Base-by-base conservation (phyloP, 345 rosid genomes). In the Syzygium aromaticum region DNA sequence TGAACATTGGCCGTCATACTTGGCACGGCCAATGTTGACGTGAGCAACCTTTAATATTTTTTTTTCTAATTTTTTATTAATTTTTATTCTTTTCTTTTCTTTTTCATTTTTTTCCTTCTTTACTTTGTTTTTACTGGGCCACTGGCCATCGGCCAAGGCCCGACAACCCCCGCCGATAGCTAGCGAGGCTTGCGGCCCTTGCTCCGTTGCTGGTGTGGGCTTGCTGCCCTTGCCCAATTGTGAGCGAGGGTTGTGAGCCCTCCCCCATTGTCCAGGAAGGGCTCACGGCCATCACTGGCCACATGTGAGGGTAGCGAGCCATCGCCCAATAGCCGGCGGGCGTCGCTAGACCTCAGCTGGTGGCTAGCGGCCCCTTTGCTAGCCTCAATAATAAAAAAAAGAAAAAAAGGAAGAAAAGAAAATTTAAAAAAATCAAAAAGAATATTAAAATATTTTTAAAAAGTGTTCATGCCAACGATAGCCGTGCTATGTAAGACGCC, bases 1-100 rank as follows among this genome's bases (percentile, higher is more conserved):
- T 0, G 0, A 0, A 59, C 5, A 6, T 0, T 0, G 27, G 1
- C 11, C 5, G 1, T 27, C 0, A 0, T 59, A 59, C 30, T 4
- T 6, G 3, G 3, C 12, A 59, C 27, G 7, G 3, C 11, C 14
- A 2, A 59, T 0, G 1, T 59, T 59, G 0, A 25, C 1, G 3
- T 27, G 15, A 1, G 11, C 27, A 57, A 59, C 5, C 27, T 57
- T 11, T 57, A 10, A 2, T 54, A 52, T 52, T 52, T 56, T 25
- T 56, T 25, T 57, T 57, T 25, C 5, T 1, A 11, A 57, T 25
- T 25, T 25, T 59, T 59, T 59, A 25, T 59, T 59, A 25, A 43
- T 43, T 43, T 59, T 54, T 19, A 53, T 54, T 54, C 57, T 54
- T 59, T 59, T 57, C 64, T 57, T 25, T 57, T 5, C 28, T 0